Percentiles rank a stretch among this genome's conserved stretches.
These are phyloP conservation scores for Termitomyces sp. DNA, from an alignment of 768 basidiomycete genomes.

Conservation along the genomic window DNA sequence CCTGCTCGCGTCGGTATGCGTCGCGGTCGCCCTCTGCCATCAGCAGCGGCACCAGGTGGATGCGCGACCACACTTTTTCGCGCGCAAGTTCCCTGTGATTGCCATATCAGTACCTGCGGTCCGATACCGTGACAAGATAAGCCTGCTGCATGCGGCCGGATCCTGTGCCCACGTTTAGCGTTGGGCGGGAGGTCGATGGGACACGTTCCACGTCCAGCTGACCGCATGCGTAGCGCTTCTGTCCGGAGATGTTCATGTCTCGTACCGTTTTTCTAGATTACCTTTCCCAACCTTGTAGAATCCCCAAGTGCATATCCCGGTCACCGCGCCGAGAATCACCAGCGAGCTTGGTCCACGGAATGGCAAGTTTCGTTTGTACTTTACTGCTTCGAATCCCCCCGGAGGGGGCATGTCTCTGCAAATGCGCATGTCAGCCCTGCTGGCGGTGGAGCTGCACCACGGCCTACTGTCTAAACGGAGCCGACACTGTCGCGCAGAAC, in stretches of 20 bases:
- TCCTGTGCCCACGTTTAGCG: slow-evolving; percentile 68
- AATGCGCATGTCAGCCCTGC: slow-evolving; percentile 14
- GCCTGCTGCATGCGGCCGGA: slow-evolving; percentile 46
- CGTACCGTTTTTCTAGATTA: slow-evolving; percentile 86
- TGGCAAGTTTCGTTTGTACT: slow-evolving; percentile 95
- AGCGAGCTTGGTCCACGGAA: slow-evolving; percentile 82
- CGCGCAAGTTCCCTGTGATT: slow-evolving; percentile 81
- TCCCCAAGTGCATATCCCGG: slow-evolving; percentile 81
- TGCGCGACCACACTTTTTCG: slow-evolving; percentile 93
- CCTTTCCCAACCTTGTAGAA: slow-evolving; percentile 90
- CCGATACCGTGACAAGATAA: slow-evolving; percentile 42
- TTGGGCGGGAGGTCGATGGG: slow-evolving; percentile 48
- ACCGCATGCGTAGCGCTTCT: slow-evolving; percentile 24
- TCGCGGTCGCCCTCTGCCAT: slow-evolving; percentile 94
- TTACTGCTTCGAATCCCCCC: slow-evolving; percentile 88
- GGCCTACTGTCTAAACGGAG: slow-evolving; percentile 60
- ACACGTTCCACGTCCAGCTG: slow-evolving; percentile 71
- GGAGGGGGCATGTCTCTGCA: slow-evolving; percentile 91
- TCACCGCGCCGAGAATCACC: slow-evolving; percentile 82
- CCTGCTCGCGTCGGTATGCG: slow-evolving; percentile 73
- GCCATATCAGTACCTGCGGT: slow-evolving; percentile 41
- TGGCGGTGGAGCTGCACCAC: slow-evolving; percentile 24
- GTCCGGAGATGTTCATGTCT: slow-evolving; percentile 8
- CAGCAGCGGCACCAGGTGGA: slow-evolving; percentile 88
- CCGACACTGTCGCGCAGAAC: slow-evolving; percentile 39